Conservation (phyloP, 2,329 filamentous ascomycete species). For the Dactylellina parvicollis region DNA sequence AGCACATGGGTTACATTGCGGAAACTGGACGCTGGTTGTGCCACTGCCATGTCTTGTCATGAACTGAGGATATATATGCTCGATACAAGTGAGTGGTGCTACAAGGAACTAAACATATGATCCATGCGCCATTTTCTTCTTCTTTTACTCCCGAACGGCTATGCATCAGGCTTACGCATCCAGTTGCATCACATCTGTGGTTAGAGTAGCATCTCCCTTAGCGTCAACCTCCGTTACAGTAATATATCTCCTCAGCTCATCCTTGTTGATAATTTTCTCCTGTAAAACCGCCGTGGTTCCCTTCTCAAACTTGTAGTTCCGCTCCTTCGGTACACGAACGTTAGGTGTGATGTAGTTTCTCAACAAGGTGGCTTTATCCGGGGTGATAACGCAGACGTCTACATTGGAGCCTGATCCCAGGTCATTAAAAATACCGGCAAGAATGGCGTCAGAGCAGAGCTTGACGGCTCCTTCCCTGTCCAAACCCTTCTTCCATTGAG, state of each 20-base stretch:
- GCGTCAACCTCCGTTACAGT: conserved; percentile 85
- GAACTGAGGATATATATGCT: not conserved
- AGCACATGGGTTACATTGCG: not conserved
- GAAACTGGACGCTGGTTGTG: not conserved
- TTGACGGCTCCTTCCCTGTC: conserved; percentile 82
- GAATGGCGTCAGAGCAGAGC: conserved; percentile 84
- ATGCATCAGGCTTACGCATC: conserved; percentile 65
- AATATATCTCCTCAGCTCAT: conserved; percentile 92
- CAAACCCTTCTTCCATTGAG: conserved; percentile 84
- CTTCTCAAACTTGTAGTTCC: conserved; percentile 88
- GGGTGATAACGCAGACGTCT: conserved; percentile 93
- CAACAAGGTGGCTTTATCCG: conserved; percentile 88
- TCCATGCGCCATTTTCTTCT: not conserved
- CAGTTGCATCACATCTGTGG: conserved; percentile 69
- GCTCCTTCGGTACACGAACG: conserved; percentile 86
- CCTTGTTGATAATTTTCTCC: conserved; percentile 93
- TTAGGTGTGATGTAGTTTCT: conserved; percentile 95
- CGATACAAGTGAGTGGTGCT: not conserved
- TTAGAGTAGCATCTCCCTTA: conserved; percentile 68
- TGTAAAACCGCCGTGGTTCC: conserved; percentile 97
- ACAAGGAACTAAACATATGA: not conserved
- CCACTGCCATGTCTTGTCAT: not conserved
- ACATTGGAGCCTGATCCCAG: conserved; percentile 96
- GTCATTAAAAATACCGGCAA: conserved; percentile 98
- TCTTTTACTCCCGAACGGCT: not conserved